These are phyloP conservation scores for Juncus inflexus DNA, from an alignment of 176 grass and related monocot species.

Conservation along the genomic window DNA sequence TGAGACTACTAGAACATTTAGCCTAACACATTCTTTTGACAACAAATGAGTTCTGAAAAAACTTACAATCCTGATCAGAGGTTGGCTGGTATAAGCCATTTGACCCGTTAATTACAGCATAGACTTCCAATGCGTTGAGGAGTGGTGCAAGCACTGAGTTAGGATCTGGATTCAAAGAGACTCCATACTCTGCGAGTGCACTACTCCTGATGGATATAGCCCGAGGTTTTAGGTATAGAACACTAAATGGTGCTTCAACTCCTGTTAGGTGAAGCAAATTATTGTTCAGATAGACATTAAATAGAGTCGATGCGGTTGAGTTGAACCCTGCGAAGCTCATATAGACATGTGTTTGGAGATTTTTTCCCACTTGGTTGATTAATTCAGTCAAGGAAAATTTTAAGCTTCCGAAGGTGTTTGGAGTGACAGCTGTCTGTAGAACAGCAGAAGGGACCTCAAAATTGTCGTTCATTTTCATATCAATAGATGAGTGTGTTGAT, in stretches of 20 bases:
- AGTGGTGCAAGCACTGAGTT: neutral
- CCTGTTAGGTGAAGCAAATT: neutral
- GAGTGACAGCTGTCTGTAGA: neutral
- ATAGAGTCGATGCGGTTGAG: neutral
- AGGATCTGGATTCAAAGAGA: neutral
- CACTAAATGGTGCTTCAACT: neutral
- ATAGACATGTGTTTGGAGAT: neutral
- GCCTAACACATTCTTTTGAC: neutral
- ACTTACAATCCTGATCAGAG: neutral
- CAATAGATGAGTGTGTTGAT: neutral
- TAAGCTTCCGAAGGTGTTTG: neutral
- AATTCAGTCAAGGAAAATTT: neutral
- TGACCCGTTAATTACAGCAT: neutral
- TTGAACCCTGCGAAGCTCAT: conserved; percentile 5
- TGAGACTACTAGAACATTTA: neutral
- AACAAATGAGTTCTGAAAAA: neutral
- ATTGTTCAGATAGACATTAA: neutral
- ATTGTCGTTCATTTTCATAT: too few relatives aligned
- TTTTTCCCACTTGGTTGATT: neutral
- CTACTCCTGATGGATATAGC: neutral
- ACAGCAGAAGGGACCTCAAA: conserved; percentile 2
- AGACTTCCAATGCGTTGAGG: conserved; percentile 17
- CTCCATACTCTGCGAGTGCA: neutral
- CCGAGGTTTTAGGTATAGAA: neutral
- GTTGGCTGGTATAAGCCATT: neutral